phyloP scores from a whole-genome alignment of 257 asterid genomes.

The Solanum sparsipilum region DNA sequence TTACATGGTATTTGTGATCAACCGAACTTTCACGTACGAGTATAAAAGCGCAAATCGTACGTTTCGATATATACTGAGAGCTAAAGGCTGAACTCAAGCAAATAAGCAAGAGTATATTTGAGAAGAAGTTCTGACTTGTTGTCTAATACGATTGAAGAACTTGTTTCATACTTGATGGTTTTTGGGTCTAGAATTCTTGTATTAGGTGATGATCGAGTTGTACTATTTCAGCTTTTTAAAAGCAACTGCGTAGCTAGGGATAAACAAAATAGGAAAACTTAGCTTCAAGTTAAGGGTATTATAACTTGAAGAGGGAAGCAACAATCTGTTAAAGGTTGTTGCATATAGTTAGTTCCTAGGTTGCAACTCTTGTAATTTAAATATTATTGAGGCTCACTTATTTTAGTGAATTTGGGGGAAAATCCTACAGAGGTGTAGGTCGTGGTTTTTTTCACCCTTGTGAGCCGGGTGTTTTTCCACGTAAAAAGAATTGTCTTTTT shows the following conservation, averaged over 20 bases:
- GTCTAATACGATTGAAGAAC: background rate
- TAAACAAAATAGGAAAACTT: background rate
- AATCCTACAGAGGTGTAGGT: background rate
- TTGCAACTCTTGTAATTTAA: background rate
- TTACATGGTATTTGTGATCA: background rate
- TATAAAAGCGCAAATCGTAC: background rate
- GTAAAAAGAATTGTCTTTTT: background rate
- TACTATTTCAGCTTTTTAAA: background rate
- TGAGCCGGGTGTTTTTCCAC: background rate
- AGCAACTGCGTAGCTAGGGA: background rate
- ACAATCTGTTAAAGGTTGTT: background rate
- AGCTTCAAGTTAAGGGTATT: background rate
- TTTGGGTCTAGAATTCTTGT: background rate
- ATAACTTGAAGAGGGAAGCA: background rate
- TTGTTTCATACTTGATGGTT: background rate
- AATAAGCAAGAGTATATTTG: background rate
- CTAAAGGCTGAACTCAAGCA: background rate
- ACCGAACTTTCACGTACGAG: background rate
- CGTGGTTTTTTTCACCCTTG: background rate
- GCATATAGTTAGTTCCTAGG: background rate
- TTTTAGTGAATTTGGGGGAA: background rate
- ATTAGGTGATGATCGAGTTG: background rate
- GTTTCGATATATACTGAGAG: background rate
- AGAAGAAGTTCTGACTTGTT: background rate
- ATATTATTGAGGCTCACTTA: background rate